Base-by-base conservation (phyloP, 2,329 filamentous ascomycete species). In the Sporothrix pseudoabietina region DNA sequence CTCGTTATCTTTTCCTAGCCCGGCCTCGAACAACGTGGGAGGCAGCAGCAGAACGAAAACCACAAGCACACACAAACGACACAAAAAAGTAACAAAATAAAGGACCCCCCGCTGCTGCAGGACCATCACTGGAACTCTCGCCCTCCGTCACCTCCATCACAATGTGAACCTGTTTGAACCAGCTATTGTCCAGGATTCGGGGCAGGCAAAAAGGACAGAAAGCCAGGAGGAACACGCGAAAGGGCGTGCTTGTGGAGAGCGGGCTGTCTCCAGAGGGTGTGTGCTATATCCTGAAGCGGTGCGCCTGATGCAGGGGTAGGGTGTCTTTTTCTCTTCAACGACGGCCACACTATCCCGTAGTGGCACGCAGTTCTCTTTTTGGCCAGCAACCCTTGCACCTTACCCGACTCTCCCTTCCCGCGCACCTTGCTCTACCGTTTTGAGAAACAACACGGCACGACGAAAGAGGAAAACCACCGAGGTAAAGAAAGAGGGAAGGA, bases 341-440 rank as follows among this genome's bases (percentile, higher is more conserved):
- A 68, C 44, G 44, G 47, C 66, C 66, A 69, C 55, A 41, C 71
- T 69, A 41, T 59, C 26, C 57, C 47, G 9, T 54, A 47, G 35
- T 30, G 52, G 65, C 16, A 74, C 72, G 65, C 73, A 73, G 69
- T 71, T 69, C 74, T 74, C 71, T 72, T 74, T 74, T 74, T 49
- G 74, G 73, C 47, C 73, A 69, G 47, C 71, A 59, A 74, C 57
- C 59, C 74, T 72, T 70, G 73, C 63, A 71, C 68, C 59, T 73
- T 72, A 71, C 73, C 74, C 73, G 73, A 75, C 71, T 73, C 71
- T 74, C 69, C 73, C 73, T 75, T 73, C 74, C 73, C 74, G 69
- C 65, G 65, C 47, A 71, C 49, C 71, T 47, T 71, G 41, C 71
- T 65, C 49, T 49, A 47, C 61, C 61, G 3, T n/a, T 59, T 73